Conservation (phyloP, 2,329 filamentous ascomycete genomes). For the Epichloe typhina region DNA sequence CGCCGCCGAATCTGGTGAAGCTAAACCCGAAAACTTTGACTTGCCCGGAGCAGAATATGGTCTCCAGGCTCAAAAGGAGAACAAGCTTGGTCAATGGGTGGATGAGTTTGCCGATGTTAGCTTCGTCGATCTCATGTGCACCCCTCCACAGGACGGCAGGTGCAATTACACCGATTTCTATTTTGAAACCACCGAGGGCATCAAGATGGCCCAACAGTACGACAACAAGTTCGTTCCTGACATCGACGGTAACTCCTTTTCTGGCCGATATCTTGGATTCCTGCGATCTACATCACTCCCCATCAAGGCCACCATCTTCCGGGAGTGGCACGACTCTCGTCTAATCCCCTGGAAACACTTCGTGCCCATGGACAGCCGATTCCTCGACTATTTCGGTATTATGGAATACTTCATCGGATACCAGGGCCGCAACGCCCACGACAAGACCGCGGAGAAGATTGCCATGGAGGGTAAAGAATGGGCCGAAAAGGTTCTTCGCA, state of each 20-base stretch:
- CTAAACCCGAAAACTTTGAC: constrained; percentile 38
- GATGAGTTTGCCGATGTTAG: constrained; percentile 34
- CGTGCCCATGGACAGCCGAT: constrained; percentile 65
- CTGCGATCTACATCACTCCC: constrained; percentile 55
- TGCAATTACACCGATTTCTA: constrained; percentile 38
- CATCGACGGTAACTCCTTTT: constrained; percentile 63
- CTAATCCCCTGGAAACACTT: constrained; percentile 70
- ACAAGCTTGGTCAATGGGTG: constrained; percentile 37
- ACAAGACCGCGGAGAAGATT: constrained; percentile 48
- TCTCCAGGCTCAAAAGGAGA: constrained; percentile 30
- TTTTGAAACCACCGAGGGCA: constrained; percentile 25
- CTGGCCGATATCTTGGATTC: constrained; percentile 56
- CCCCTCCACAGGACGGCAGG: constrained; percentile 18
- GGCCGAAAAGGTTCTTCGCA: constrained; percentile 54
- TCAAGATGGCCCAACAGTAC: constrained; percentile 40
- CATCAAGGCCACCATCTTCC: constrained; percentile 66
- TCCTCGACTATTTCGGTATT: constrained; percentile 57
- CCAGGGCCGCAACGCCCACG: constrained; percentile 30
- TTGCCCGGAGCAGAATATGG: constrained; percentile 35
- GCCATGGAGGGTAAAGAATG: constrained; percentile 52
- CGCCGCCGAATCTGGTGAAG: constrained; percentile 30
- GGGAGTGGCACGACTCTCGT: constrained; percentile 69
- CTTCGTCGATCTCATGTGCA: constrained; percentile 43
- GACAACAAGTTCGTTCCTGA: constrained; percentile 58
- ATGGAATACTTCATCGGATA: constrained; percentile 64